These are phyloP conservation scores for Quercus aquifolioides DNA, from an alignment of 306 rosid genomes.

Conservation along the genomic window DNA sequence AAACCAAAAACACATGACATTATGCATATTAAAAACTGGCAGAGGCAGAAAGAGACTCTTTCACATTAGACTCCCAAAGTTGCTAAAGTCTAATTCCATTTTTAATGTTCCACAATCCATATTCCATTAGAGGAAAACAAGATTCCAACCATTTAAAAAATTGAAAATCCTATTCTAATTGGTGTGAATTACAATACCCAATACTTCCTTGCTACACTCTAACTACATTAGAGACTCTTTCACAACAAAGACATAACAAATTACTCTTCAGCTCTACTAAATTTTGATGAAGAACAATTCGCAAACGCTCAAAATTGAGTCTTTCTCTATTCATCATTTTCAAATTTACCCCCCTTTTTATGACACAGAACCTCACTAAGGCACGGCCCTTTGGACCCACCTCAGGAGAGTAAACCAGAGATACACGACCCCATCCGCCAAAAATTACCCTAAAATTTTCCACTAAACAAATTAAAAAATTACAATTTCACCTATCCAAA, in stretches of 20 bases:
- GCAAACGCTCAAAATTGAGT: neutral
- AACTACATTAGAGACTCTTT: neutral
- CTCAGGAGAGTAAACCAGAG: too few relatives aligned
- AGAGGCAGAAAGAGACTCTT: neutral
- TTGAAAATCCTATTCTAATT: neutral
- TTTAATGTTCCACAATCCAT: neutral
- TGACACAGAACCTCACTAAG: too few relatives aligned
- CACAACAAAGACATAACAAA: neutral
- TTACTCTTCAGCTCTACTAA: neutral
- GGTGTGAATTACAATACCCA: neutral
- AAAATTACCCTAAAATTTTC: neutral
- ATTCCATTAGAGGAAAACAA: neutral
- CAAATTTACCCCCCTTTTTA: neutral
- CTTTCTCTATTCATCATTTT: neutral
- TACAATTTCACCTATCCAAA: neutral
- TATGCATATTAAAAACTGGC: neutral
- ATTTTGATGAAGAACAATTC: neutral
- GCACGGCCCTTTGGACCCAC: too few relatives aligned
- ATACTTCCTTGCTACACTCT: neutral
- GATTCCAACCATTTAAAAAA: neutral
- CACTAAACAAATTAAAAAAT: neutral
- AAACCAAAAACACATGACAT: neutral
- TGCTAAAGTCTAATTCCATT: neutral
- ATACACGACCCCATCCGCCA: too few relatives aligned
- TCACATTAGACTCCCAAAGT: neutral